phyloP scores from a whole-genome alignment of 208 protist species.

The Trypanosoma brucei region DNA sequence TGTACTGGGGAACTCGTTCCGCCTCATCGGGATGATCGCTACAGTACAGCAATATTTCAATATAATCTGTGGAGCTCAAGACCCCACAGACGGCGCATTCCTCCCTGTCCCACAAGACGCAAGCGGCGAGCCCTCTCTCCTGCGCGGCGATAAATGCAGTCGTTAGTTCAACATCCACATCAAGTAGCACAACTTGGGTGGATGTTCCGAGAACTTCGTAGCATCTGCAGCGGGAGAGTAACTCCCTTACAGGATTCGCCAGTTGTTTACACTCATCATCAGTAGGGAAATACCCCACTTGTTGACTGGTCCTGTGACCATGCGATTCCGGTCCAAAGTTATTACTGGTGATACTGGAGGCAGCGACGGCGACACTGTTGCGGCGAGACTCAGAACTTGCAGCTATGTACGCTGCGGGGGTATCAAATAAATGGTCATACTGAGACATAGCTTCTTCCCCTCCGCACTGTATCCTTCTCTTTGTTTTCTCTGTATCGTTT shows the following conservation, averaged over 20 bases:
- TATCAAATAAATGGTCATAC: not conserved
- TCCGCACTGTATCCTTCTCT: not conserved
- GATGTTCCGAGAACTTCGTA: conserved; percentile 83
- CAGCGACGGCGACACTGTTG: not conserved
- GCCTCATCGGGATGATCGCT: conserved; percentile 50
- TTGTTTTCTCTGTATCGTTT: not conserved
- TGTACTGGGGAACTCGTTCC: conserved; percentile 56
- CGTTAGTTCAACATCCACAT: conserved; percentile 61
- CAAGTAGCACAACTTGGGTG: conserved; percentile 83
- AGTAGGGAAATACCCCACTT: conserved; percentile 49
- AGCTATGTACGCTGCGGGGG: not conserved
- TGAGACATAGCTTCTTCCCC: not conserved
- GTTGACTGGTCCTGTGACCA: conserved; percentile 25
- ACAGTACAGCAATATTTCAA: conserved; percentile 83
- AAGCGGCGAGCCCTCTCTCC: conserved; percentile 75
- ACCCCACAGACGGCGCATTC: conserved; percentile 59
- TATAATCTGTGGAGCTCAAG: conserved; percentile 82
- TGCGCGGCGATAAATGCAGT: conserved; percentile 87
- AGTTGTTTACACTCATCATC: conserved; percentile 56
- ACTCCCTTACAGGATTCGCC: conserved; percentile 49
- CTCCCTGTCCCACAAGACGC: conserved; percentile 74
- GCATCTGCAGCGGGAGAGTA: conserved; percentile 70
- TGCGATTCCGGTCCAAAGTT: not conserved
- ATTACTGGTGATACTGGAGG: not conserved
- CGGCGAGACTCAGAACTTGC: not conserved